Evolutionary conservation across 305 asterid genomes (phyloP).

Genomic region (Fraxinus platypoda): DNA sequence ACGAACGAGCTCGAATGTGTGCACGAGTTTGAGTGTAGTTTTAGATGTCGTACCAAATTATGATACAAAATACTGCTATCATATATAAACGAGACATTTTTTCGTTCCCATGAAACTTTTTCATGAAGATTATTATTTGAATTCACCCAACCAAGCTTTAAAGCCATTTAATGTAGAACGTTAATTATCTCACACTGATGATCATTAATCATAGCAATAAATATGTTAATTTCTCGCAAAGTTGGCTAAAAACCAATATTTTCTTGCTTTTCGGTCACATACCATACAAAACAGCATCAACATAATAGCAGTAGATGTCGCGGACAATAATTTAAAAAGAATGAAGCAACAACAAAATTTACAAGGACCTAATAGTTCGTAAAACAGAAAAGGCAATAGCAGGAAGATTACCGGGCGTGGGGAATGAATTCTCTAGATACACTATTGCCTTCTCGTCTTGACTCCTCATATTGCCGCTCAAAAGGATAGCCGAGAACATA

Average conservation of each 20-base stretch:
- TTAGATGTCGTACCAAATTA: background rate
- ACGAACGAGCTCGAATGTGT: background rate
- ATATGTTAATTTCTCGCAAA: background rate
- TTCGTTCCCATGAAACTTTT: background rate
- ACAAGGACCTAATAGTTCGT: slow-evolving; percentile 34
- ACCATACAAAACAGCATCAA: slow-evolving; percentile 25
- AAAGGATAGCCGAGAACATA: background rate
- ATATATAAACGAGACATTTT: background rate
- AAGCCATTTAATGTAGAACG: background rate
- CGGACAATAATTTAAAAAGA: slow-evolving; percentile 32
- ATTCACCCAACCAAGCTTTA: background rate
- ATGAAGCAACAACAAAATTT: slow-evolving; percentile 39
- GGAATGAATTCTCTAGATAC: slow-evolving; percentile 12
- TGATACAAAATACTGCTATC: background rate
- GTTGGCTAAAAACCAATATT: background rate
- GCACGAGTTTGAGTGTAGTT: background rate
- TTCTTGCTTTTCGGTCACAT: slow-evolving; percentile 9
- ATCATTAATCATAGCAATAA: background rate
- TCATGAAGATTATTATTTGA: background rate
- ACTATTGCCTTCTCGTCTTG: background rate
- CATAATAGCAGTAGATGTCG: background rate
- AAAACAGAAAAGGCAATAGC: background rate
- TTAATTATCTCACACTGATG: background rate
- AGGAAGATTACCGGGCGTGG: background rate
- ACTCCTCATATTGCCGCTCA: background rate